Conservation (phyloP, 495 filamentous ascomycete species). For the Aspergillus sclerotiicarbonarius region DNA sequence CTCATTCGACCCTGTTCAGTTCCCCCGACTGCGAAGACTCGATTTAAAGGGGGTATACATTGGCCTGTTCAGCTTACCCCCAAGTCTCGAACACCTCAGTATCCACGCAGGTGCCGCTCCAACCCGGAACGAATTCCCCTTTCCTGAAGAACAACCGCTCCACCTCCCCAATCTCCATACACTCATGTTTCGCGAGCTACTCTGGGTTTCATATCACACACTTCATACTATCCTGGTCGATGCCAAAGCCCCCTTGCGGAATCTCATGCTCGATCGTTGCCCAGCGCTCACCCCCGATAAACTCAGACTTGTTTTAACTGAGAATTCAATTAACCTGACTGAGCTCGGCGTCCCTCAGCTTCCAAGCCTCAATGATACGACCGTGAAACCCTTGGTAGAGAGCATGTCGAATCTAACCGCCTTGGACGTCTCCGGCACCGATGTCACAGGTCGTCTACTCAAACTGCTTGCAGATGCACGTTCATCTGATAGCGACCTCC, state of each 20-base stretch:
- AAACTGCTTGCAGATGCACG: constrained; percentile 31
- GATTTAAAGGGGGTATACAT: constrained; percentile 31
- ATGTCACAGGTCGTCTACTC: constrained; percentile 33
- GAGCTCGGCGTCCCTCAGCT: constrained; percentile 31
- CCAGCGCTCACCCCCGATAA: constrained; percentile 13
- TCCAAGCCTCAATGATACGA: constrained; percentile 22
- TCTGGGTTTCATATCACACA: constrained; percentile 21
- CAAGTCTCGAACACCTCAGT: constrained; percentile 32
- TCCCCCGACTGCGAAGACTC: constrained; percentile 29
- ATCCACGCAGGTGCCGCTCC: constrained; percentile 27
- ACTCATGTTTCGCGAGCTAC: constrained; percentile 29
- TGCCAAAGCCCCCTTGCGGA: constrained; percentile 25
- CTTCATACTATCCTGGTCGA: constrained; percentile 20
- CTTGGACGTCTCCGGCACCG: constrained; percentile 35
- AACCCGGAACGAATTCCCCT: constrained; percentile 11
- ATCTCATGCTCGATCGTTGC: constrained; percentile 32
- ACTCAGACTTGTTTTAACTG: constrained; percentile 10
- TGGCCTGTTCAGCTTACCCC: constrained; percentile 23
- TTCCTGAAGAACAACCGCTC: constrained; percentile 5
- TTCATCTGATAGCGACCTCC: not conserved
- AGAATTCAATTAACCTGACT: constrained; percentile 21
- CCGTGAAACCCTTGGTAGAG: constrained; percentile 14
- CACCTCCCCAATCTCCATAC: constrained; percentile 32
- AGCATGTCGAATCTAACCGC: constrained; percentile 26
- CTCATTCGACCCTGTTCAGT: constrained; percentile 15